Base-by-base conservation (phyloP, 108 stramenopile genomes). In the Seminavis robusta region DNA sequence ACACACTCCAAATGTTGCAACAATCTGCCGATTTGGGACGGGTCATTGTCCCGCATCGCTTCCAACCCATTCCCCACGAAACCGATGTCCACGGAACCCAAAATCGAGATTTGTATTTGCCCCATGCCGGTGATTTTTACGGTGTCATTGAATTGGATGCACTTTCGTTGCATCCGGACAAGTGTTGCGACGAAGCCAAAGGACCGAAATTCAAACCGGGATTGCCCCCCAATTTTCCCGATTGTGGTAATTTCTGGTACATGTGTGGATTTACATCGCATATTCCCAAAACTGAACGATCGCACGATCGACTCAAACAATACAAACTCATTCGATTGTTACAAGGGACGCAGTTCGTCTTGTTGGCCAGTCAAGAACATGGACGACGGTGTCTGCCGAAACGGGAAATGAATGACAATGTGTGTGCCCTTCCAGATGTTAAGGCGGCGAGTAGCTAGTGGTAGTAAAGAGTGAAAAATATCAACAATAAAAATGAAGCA, bases 61-160 rank as follows among this genome's bases (percentile, higher is more conserved):
- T 63, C 13, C 61, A 63, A 1, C 61, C 50, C 21, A 5, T 63
- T 6, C 61, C 61, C 4, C 61, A 52, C 52, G 37, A 63, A 52
- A 41, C 10, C 0, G 49, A 63, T 52, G 10, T 63, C n/a, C 52
- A 37, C 17, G 13, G n/a, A 6, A 11, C 16, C 20, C 10, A 26
- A 11, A 33, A 53, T 36, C 33, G 8, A 25, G 33, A 16, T 25
- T 23, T 17, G 28, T 53, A 37, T 23, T 10, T 53, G 8, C 52
- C 52, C 10, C 17, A 53, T 37, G 34, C 37, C 19, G 26, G 10
- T 21, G 34, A 15, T 29, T 53, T 53, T 37, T 34, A n/a, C n/a
- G n/a, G n/a, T n/a, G n/a, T n/a, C n/a, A n/a, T n/a, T n/a, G n/a
- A n/a, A n/a, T n/a, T n/a, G n/a, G n/a, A n/a, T n/a, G n/a, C n/a